Evolutionary conservation across 768 basidiomycete species (phyloP), one percentile per base, ranked within the genome.

Genomic region (Leccinellum rugosiceps): DNA sequence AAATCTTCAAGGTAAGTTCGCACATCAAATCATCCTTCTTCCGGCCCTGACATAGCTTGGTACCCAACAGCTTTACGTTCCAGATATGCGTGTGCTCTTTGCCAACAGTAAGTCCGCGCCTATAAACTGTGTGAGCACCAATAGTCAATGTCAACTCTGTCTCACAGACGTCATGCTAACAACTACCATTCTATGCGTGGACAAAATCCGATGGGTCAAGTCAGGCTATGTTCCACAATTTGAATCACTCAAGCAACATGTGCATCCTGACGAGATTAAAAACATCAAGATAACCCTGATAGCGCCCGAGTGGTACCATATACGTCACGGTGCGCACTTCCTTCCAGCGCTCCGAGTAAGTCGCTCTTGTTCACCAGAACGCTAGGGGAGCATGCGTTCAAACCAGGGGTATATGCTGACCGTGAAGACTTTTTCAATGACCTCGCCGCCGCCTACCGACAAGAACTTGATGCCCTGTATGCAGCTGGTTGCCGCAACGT

Each of bases 221-320:
- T 38, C 35, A 9, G 35, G 35, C 35, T 17, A 38, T 38, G 35
- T 83, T 7, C 78, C 84, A 25, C 81, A 87, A 58, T 88, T 85
- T 65, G 80, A 83, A 56, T 80, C 77, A 50, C 72, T 87, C 56
- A 87, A 85, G 68, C 72, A 69, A 26, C 63, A 85, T n/a, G 83
- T 87, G 21, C 35, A 38, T 38, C 35, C 35, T 6, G 17, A 38
- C 9, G 17, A 38, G 17, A 9, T 38, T 17, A 38, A 79, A 64
- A 76, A 78, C 64, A 79, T 90, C 70, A 91, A 92, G 69, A 65
- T 90, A 56, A 90, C 85, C 21, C 75, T 88, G 70, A 84, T 83
- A 58, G 83, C 87, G 0, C 88, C 88, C 3, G 83, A 84, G 35
- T 87, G 86, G 85, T 85, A 82, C 68, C 85, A 87, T 66, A 80